Base-by-base conservation (phyloP, 441 rosid species). In the Hura crepitans region DNA sequence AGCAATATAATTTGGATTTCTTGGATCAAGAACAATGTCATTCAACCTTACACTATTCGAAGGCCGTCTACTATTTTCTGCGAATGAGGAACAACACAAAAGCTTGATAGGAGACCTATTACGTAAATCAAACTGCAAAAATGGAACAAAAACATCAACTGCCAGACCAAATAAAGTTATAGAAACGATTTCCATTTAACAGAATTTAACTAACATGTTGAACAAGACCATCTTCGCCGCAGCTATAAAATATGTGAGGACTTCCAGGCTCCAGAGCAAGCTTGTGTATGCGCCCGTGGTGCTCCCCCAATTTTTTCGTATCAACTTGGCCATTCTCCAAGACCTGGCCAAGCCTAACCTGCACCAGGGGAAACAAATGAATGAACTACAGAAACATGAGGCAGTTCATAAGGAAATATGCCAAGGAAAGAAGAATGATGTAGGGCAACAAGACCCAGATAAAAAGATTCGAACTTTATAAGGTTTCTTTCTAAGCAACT, bases 251-350 rank as follows among this genome's bases (percentile, higher is more conserved):
- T 35, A 79, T 68, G 66, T 86, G 79, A 6, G 96, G 90, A 81
- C 85, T 87, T 78, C 93, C 91, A 56, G 89, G 91, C 79, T 81
- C 90, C 68, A 87, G 81, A 66, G 91, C 93, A 62, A 90, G 87
- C 74, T 81, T 83, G 81, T 81, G 79, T 23, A 82, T 86, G 7
- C 75, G 66, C 66, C 90, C 90, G 4, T 55, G 79, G 76, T 90
- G 96, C 73, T 78, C 83, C 71, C 91, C 90, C 66, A 90, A 72
- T 62, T 72, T 75, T 66, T 70, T 80, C 47, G 88, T 88, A 55
- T 78, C 75, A 63, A 85, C 82, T 74, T 35, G 78, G 30, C 87
- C 90, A 77, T 78, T 79, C 72, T 83, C 87, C 33, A 69, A 72
- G 62, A 88, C 72, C 70, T 84, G 84, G 78, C 86, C 92, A 31